phyloP scores from a whole-genome alignment of 1,139 yeast species.

The Candida freyschussii region DNA sequence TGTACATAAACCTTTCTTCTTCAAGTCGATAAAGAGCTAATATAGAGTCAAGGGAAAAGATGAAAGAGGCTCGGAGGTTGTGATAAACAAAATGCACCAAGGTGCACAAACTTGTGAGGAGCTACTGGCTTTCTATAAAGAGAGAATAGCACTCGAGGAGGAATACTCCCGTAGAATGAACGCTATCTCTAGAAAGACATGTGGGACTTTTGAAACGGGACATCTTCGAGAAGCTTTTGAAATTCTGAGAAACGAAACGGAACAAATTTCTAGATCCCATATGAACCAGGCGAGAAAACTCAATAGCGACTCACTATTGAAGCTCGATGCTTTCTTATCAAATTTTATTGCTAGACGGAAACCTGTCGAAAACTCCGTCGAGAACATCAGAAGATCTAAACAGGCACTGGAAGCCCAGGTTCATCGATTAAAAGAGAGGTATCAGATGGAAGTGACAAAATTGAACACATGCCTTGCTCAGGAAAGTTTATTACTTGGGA shows the following conservation, averaged over 20 bases:
- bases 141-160: slow-evolving; percentile 58
- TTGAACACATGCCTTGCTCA: slow-evolving; percentile 57
- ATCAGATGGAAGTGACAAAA: slow-evolving; percentile 54
- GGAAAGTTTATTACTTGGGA: slow-evolving; percentile 72
- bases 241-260: slow-evolving; percentile 52
- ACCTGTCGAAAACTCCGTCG: slow-evolving; percentile 40
- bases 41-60: slow-evolving; percentile 35
- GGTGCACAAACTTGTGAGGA: slow-evolving; percentile 46
- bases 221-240: slow-evolving; percentile 57
- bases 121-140: slow-evolving; percentile 37
- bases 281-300: slow-evolving; percentile 40
- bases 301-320: slow-evolving; percentile 37
- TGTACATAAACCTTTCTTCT: slow-evolving; percentile 7
- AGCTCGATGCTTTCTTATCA: slow-evolving; percentile 37
- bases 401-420: slow-evolving; percentile 25
- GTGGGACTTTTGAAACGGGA: slow-evolving; percentile 57
- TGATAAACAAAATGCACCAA: slow-evolving; percentile 45
- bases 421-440: slow-evolving; percentile 44
- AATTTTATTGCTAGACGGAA: slow-evolving; percentile 42
- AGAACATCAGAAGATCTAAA: slow-evolving; percentile 29
- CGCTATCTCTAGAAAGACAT: slow-evolving; percentile 40
- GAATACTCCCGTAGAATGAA: slow-evolving; percentile 59
- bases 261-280: slow-evolving; percentile 44
- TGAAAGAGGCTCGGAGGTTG: slow-evolving; percentile 44
- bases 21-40: neutral